Evolutionary conservation across 495 filamentous ascomycete genomes (phyloP).

Genomic region (Annulohypoxylon nitens): DNA sequence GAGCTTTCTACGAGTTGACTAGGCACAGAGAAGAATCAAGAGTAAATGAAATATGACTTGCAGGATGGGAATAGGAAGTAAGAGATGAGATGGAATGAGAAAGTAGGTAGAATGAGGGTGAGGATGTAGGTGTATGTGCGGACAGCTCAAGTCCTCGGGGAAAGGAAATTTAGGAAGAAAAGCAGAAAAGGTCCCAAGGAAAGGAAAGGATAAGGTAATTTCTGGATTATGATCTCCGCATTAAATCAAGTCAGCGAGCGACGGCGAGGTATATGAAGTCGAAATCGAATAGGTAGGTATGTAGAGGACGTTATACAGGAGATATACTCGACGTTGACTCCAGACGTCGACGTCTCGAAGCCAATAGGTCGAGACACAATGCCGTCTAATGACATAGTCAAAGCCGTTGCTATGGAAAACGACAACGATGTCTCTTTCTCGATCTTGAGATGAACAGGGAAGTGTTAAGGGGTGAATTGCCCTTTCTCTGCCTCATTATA

Average conservation of each 20-base stretch:
- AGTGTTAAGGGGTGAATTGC: not conserved
- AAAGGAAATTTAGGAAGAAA: not conserved
- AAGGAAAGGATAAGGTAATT: not conserved
- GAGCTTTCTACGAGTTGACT: not conserved
- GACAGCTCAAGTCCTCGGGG: not conserved
- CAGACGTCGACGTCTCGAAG: not conserved
- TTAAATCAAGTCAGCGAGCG: not conserved
- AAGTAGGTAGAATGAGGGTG: not conserved
- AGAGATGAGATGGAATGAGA: not conserved
- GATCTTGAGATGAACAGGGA: not conserved
- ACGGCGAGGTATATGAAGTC: not conserved
- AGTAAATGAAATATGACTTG: not conserved
- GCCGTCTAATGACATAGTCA: not conserved
- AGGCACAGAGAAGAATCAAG: not conserved
- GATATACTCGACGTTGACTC: not conserved
- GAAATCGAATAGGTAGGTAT: not conserved
- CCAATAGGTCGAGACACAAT: not conserved
- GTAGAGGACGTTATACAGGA: not conserved
- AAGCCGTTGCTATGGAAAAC: not conserved
- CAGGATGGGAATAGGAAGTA: no score
- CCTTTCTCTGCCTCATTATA: conserved; percentile 3
- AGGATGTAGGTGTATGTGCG: not conserved
- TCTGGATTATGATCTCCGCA: not conserved
- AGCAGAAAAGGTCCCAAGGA: not conserved
- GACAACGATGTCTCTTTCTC: not conserved